Base-by-base conservation (phyloP, 352 stramenopile species). In the Phytophthora europaea region DNA sequence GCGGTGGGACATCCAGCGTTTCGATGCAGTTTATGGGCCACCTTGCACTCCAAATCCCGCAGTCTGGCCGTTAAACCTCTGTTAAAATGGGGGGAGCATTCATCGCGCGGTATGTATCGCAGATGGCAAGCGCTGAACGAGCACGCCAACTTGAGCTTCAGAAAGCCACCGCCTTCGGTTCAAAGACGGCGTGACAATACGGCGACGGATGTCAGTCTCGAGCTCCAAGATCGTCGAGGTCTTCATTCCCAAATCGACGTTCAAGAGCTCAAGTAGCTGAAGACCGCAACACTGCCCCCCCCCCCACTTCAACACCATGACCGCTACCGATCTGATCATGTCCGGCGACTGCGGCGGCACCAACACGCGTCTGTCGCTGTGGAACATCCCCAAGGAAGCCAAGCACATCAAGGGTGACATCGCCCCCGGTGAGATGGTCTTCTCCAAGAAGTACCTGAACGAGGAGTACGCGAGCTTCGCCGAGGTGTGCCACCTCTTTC, bases 261-360 rank as follows among this genome's bases (percentile, higher is more conserved):
- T 47, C 50, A 20, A 60, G 36, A 61, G 61, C 65, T 65, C 66
- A 78, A 43, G 12, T 43, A 78, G 65, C 22, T 7, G 10, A 66
- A 68, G 53, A 65, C 38, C 33, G 18, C 26, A 36, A 36, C 10
- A 12, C 33, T 2, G 1, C n/a, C 3, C 31, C 51, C 28, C 4
- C 28, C 28, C 28, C 28, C 20, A 58, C 13, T 55, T 20, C 53
- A 57, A 7, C 56, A 69, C 4, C 52, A 76, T 76, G 70, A 20
- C 64, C 61, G 20, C 40, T 43, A 73, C 50, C 40, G 18, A 95
- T 69, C 74, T 95, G n/a, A 90, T 96, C 59, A 91, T 96, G 34
- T 94, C 88, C 10, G 98, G 94, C 60, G 98, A 99, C 84, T 98
- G 98, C 67, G 98, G 98, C 70, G 98, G 98, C 69, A 99, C 98